Conservation (phyloP, 1,284 basidiomycete species). For the Ustilago loliicola region DNA sequence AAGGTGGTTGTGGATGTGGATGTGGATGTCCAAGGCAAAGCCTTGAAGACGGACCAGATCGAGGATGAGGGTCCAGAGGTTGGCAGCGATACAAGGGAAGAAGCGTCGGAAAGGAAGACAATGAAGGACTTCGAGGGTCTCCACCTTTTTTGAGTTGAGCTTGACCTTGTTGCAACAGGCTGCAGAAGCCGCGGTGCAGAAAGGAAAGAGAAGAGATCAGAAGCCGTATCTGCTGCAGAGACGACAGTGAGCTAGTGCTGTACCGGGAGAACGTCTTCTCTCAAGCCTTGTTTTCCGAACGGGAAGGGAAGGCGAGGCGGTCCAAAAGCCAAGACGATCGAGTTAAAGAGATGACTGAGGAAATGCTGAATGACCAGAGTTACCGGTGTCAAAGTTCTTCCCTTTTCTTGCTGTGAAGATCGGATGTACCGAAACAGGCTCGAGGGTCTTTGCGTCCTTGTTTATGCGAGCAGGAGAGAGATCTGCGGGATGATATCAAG, state of each 20-base stretch:
- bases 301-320: not conserved
- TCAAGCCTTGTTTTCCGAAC: not conserved
- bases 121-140: not conserved
- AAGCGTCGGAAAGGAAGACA: not conserved
- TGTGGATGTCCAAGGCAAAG: not conserved
- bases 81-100: not conserved
- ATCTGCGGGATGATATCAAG: slow-evolving; percentile 12
- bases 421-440: slow-evolving; percentile 8
- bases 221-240: not conserved
- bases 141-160: slow-evolving; percentile 4
- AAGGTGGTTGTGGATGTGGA: too few species aligned
- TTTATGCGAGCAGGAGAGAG: not conserved
- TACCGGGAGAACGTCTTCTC: not conserved
- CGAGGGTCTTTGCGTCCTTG: not conserved
- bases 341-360: slow-evolving; percentile 3
- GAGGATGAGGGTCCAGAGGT: not conserved
- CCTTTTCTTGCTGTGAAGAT: not conserved
- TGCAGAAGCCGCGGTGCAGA: not conserved
- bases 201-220: slow-evolving; percentile 1
- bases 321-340: slow-evolving; percentile 4
- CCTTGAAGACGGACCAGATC: not conserved
- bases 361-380: not conserved
- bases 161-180: not conserved
- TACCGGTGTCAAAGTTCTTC: not conserved
- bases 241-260: not conserved